phyloP scores from a whole-genome alignment of 1,284 basidiomycete species.

The Boletus semigastroideus region DNA sequence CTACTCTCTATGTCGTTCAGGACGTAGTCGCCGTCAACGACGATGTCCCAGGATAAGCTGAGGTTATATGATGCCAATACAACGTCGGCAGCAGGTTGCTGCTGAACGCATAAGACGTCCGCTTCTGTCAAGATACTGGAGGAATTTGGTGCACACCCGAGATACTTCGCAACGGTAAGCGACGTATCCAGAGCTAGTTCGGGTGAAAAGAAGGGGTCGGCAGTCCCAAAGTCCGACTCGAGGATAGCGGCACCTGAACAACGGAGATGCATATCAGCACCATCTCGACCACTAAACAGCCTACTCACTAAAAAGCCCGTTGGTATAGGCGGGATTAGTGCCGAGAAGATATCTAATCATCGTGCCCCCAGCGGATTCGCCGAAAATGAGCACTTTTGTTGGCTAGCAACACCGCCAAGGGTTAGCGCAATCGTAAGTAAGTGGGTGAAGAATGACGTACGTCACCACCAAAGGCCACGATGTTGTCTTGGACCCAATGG shows the following conservation, averaged over 20 bases:
- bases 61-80: neutral
- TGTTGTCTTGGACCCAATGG: constrained; percentile 35
- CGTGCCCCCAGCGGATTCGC: too few relatives aligned
- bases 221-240: constrained; percentile 13
- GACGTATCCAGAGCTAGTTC: too few relatives aligned
- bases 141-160: constrained; percentile 5
- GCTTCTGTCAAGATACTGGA: neutral
- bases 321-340: too few relatives aligned
- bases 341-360: constrained; percentile 17
- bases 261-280: neutral
- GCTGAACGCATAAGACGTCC: neutral
- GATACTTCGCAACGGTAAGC: constrained; percentile 9
- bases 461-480: constrained; percentile 29
- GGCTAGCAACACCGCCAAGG: too few relatives aligned
- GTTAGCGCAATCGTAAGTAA: too few relatives aligned
- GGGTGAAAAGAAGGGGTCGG: constrained; percentile 10
- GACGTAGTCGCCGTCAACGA: too few relatives aligned
- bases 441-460: too few relatives aligned
- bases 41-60: neutral
- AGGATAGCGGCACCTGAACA: constrained; percentile 14
- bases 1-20: too few relatives aligned
- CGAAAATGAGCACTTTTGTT: too few relatives aligned
- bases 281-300: neutral
- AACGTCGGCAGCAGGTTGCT: neutral
- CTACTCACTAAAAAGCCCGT: constrained; percentile 5